Conservation (phyloP, 208 protist species). For the Wallacemonas sp. region DNA sequence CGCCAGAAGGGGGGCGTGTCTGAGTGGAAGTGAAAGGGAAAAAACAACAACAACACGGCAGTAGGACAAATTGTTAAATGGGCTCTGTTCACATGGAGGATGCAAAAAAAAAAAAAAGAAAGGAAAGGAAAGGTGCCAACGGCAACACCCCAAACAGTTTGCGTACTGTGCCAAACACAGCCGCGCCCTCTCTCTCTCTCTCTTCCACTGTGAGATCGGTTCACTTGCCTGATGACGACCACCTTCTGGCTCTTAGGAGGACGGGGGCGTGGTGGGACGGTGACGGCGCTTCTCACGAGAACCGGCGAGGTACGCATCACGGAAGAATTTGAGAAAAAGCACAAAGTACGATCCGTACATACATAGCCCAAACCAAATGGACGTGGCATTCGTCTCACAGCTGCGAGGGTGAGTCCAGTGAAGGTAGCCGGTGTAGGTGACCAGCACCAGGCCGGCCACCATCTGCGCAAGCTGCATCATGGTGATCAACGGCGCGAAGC, state of each 20-base stretch:
- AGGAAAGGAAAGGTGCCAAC: neutral
- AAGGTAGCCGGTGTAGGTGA: constrained; percentile 29
- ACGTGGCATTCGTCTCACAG: constrained; percentile 27
- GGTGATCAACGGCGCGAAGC: constrained; percentile 65
- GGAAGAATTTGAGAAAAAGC: constrained; percentile 71
- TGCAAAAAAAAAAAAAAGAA: constrained; percentile 2
- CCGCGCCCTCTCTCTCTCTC: too few species aligned
- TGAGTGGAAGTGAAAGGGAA: constrained; percentile 6
- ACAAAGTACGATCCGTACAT: constrained; percentile 83
- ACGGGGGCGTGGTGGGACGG: neutral
- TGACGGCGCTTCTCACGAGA: constrained; percentile 8
- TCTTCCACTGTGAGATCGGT: too few species aligned
- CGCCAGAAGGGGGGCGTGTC: neutral
- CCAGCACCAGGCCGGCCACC: constrained; percentile 65
- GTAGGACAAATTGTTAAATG: too few species aligned
- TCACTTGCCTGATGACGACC: constrained; percentile 6
- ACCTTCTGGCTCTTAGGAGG: neutral
- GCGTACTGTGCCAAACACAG: too few species aligned
- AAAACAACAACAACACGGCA: neutral
- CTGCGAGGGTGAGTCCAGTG: constrained; percentile 26
- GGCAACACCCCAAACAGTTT: too few species aligned
- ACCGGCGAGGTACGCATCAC: constrained; percentile 29
- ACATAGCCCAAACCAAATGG: constrained; percentile 26
- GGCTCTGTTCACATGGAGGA: too few species aligned
- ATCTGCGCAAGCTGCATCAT: constrained; percentile 77